Evolutionary conservation across 148 eudicot species (phyloP).

Genomic region (Fagopyrum homotropicum): DNA sequence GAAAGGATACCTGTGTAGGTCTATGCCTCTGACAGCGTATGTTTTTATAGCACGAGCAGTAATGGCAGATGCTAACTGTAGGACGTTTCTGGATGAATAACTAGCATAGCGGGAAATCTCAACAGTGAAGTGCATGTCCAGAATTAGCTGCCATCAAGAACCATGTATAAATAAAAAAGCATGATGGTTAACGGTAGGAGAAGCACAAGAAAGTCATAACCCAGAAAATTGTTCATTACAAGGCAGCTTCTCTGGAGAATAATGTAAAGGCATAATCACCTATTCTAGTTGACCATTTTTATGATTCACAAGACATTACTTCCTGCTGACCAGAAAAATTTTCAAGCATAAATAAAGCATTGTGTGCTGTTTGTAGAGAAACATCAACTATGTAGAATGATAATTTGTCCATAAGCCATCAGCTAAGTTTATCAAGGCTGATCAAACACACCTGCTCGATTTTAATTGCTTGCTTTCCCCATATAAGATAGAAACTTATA

Average conservation of each 20-base stretch:
- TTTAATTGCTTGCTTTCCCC: too few species aligned
- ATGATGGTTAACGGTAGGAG: neutral
- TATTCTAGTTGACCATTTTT: neutral
- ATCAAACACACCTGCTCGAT: neutral
- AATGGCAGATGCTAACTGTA: constrained; percentile 73
- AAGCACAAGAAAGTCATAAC: neutral
- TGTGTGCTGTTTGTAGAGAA: neutral
- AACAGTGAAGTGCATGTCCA: constrained; percentile 99
- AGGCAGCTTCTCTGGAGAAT: neutral
- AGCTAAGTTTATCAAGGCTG: neutral
- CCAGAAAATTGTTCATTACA: neutral
- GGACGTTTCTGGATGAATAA: constrained; percentile 64
- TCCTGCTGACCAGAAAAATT: neutral
- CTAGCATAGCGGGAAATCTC: constrained; percentile 95
- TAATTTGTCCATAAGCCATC: neutral
- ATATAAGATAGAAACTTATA: too few species aligned
- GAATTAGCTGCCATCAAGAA: constrained; percentile 57
- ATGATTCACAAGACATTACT: neutral
- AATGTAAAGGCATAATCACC: neutral
- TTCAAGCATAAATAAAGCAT: neutral
- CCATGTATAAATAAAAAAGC: neutral
- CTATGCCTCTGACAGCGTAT: constrained; percentile 81
- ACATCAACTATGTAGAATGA: neutral
- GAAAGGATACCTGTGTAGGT: constrained; percentile 67
- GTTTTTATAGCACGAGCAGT: constrained; percentile 81